Evolutionary conservation across 148 eudicot species (phyloP), one percentile per base, ranked within the genome.

Genomic region (Camellia japonica): DNA sequence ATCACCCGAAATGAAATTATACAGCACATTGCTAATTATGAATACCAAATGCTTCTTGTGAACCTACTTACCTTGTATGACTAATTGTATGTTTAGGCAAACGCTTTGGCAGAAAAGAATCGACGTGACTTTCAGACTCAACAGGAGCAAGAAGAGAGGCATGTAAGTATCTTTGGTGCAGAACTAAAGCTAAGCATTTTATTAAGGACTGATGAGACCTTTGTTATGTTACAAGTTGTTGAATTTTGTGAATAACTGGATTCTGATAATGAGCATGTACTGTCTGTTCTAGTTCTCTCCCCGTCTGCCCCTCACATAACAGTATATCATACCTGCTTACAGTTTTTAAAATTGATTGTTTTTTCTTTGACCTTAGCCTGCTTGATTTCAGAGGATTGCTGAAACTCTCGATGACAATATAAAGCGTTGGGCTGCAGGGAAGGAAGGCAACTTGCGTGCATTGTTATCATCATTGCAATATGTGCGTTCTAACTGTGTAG

Each of bases 381-480:
- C 38, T 47, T 61, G 75, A 76, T 73, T 88, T 73, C 87, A 95
- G 97, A 91, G 94, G 83, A 81, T 93, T 79, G 92, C 95, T 62
- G 97, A 87, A 66, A 79, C 86, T 66, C 68, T 91, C 87, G 89
- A 90, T 42, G 64, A 73, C 61, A 84, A 90, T 76, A 95, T 95
- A 88, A 95, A 89, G 85, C 87, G 86, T 16, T 95, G 98, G 98
- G 93, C 97, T 69, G 91, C 94, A 54, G 94, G 98, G 65, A 95
- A 95, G 86, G 97, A 91, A 86, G 98, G 98, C 56, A 95, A 95
- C 81, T 85, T 95, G 82, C 92, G 93, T 46, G 95, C 98, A 47
- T 79, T 95, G 30, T 71, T 95, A 75, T 95, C 97, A 52, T 89
- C 95, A 51, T 80, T 95, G 87, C 90, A 93, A 78, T 80, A 86